phyloP scores from a whole-genome alignment of 2,329 filamentous ascomycete genomes.

The Fusarium sp. region DNA sequence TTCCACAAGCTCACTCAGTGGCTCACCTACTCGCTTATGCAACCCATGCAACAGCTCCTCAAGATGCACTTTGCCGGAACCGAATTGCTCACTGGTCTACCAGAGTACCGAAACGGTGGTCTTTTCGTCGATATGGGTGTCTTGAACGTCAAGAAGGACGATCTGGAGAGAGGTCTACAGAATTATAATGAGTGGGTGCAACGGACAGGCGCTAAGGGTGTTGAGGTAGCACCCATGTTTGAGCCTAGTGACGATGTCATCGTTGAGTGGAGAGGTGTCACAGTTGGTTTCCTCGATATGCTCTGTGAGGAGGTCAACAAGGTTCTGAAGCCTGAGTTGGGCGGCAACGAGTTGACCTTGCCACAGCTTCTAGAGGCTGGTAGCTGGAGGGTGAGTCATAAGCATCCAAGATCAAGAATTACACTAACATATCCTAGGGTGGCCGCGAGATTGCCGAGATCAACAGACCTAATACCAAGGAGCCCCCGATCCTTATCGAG shows the following conservation, averaged over 20 bases:
- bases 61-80: slow-evolving; percentile 83
- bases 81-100: slow-evolving; percentile 85
- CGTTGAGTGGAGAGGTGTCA: slow-evolving; percentile 74
- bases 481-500: slow-evolving; percentile 94
- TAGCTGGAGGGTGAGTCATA: slow-evolving; percentile 87
- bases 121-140: slow-evolving; percentile 87
- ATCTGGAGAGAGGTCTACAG: slow-evolving; percentile 76
- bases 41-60: slow-evolving; percentile 85
- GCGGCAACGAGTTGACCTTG: slow-evolving; percentile 77
- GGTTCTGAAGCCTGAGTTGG: slow-evolving; percentile 64
- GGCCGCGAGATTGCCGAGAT: slow-evolving; percentile 96
- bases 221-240: slow-evolving; percentile 69
- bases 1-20: slow-evolving; percentile 97
- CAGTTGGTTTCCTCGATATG: slow-evolving; percentile 68
- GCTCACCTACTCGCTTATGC: slow-evolving; percentile 94
- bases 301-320: slow-evolving; percentile 57
- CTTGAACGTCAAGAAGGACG: slow-evolving; percentile 77
- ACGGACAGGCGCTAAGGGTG: slow-evolving; percentile 72
- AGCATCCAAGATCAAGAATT: background rate
- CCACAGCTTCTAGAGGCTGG: slow-evolving; percentile 95
- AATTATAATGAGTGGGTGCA: slow-evolving; percentile 73
- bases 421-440: slow-evolving; percentile 64
- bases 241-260: slow-evolving; percentile 69
- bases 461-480: slow-evolving; percentile 93
- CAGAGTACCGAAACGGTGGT: slow-evolving; percentile 93